Evolutionary conservation across 345 rosid species (phyloP).

Genomic region (Acer yangbiense): DNA sequence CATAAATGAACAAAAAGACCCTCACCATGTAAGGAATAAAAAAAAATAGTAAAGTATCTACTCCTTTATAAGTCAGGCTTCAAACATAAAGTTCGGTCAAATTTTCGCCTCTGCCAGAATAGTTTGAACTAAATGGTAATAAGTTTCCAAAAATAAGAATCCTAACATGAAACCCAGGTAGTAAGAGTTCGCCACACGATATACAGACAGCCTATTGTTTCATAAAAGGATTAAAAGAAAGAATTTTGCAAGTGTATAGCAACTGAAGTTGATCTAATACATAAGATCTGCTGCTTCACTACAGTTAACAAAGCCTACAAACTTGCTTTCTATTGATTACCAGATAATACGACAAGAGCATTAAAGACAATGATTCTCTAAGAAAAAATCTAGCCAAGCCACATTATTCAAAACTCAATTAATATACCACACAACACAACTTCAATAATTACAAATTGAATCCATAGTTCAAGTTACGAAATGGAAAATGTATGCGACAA

Average conservation of each 20-base stretch:
- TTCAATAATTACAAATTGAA: conserved; percentile 12
- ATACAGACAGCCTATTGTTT: neutral
- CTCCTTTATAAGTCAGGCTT: neutral
- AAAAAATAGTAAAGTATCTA: neutral
- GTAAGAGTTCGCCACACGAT: neutral
- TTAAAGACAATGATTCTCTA: neutral
- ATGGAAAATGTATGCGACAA: neutral
- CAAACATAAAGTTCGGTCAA: neutral
- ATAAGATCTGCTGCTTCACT: conserved; percentile 4
- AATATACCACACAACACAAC: neutral
- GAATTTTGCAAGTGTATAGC: neutral
- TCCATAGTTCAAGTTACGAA: neutral
- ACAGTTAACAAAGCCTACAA: conserved; percentile 2
- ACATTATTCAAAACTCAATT: neutral
- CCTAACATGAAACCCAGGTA: neutral
- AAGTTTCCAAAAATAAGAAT: neutral
- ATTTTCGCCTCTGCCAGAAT: neutral
- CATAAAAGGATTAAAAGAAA: neutral
- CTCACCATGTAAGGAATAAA: neutral
- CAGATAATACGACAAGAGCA: neutral
- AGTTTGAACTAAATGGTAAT: neutral
- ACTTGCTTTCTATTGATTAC: conserved; percentile 9
- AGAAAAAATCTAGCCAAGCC: neutral
- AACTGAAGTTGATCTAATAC: neutral
- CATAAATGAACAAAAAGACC: neutral